Conservation (phyloP, 805 yeast species). For the Kodamaea nitidulidarum region DNA sequence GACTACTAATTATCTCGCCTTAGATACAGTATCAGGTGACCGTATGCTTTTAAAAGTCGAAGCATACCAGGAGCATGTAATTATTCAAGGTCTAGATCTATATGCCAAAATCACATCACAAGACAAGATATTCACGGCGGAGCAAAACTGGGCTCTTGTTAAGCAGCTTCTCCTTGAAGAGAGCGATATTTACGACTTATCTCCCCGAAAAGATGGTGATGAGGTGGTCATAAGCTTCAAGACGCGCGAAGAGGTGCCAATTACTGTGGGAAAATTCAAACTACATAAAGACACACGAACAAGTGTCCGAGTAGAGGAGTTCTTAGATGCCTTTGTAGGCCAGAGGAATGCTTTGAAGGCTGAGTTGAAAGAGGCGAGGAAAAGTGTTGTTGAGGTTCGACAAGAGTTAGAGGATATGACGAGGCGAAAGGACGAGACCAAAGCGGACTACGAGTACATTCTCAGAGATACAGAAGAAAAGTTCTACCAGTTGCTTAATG, state of each 20-base stretch:
- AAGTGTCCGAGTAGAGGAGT: slow-evolving; percentile 13
- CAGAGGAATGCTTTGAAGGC: slow-evolving; percentile 13
- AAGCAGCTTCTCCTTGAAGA: slow-evolving; percentile 15
- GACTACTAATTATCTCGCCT: background rate
- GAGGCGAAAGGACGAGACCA: slow-evolving; percentile 12
- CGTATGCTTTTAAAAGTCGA: background rate
- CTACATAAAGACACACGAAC: slow-evolving; percentile 12
- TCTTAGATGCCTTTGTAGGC: slow-evolving; percentile 17
- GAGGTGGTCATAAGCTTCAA: slow-evolving; percentile 13
- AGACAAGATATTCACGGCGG: slow-evolving; percentile 10
- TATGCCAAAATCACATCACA: background rate
- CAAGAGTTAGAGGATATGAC: slow-evolving; percentile 10
- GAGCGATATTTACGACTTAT: slow-evolving; percentile 10
- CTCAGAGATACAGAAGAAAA: slow-evolving; percentile 24
- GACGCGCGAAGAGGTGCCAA: slow-evolving; percentile 21
- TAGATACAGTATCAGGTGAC: background rate
- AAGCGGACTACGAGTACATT: slow-evolving; percentile 16
- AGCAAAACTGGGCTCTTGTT: slow-evolving; percentile 18
- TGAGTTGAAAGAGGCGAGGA: slow-evolving; percentile 3
- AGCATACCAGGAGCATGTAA: background rate
- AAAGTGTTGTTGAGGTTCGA: slow-evolving; percentile 1
- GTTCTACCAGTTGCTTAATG: slow-evolving; percentile 24
- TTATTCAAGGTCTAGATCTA: background rate
- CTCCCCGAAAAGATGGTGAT: slow-evolving; percentile 1
- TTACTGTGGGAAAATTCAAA: slow-evolving; percentile 25